A percentile compares a stretch with the other conserved stretches of the same genome.
Conservation (phyloP, 2,329 filamentous ascomycete species). For the Claviceps sp. region DNA sequence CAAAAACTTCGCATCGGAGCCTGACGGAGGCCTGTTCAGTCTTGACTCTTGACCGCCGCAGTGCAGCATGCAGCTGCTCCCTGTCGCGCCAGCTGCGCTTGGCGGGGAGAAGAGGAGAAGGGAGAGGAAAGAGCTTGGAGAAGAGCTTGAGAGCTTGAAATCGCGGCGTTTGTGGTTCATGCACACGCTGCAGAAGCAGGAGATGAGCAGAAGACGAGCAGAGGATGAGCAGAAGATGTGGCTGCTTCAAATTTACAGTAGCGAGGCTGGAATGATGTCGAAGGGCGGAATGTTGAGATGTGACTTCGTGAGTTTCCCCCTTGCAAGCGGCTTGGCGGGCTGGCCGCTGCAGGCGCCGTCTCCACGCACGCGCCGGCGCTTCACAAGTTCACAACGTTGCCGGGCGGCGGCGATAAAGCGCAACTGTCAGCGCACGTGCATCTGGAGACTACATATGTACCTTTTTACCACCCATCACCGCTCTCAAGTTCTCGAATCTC, state of each 20-base stretch:
- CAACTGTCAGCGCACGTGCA: background rate
- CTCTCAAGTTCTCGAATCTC: too few species aligned
- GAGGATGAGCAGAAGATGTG: background rate
- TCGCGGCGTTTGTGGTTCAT: background rate
- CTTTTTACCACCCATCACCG: too few species aligned
- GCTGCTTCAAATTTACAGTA: background rate
- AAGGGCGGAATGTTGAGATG: slow-evolving; percentile 12
- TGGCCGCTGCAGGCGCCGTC: slow-evolving; percentile 19
- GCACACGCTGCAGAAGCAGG: background rate
- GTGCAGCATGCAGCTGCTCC: slow-evolving; percentile 35
- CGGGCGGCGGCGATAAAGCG: slow-evolving; percentile 17
- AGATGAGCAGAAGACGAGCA: background rate
- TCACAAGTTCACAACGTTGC: slow-evolving; percentile 26
- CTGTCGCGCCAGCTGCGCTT: slow-evolving; percentile 25
- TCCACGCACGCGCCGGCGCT: slow-evolving; percentile 15
- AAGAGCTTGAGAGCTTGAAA: background rate
- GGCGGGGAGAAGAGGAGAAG: slow-evolving; percentile 1
- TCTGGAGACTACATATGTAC: too few species aligned
- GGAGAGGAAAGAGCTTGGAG: slow-evolving; percentile 4
- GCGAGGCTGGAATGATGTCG: slow-evolving; percentile 5
- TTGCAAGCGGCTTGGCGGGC: slow-evolving; percentile 5
- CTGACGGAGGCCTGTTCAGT: slow-evolving; percentile 19
- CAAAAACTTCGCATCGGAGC: slow-evolving; percentile 7
- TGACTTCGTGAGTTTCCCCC: slow-evolving; percentile 8
- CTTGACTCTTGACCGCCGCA: slow-evolving; percentile 30